Conservation (phyloP, 345 rosid species). For the Abelmoschus esculentus region DNA sequence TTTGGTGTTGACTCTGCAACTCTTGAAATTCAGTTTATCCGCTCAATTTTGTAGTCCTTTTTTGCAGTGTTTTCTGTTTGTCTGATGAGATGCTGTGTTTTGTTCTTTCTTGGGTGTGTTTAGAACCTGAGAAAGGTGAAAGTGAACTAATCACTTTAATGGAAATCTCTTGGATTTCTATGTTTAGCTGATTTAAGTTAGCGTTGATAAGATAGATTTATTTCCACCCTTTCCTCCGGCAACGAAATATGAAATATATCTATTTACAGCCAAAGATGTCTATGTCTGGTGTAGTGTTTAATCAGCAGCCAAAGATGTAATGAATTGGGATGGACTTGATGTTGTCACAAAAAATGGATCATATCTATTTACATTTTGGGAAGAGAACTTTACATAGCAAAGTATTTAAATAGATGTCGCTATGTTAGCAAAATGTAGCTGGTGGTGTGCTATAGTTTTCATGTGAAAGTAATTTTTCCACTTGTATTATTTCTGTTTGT, state of each 20-base stretch:
- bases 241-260: neutral
- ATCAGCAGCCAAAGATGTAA: too few relatives aligned
- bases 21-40: neutral
- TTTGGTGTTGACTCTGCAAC: neutral
- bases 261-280: too few relatives aligned
- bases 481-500: neutral
- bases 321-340: neutral
- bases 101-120: neutral
- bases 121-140: neutral
- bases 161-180: neutral
- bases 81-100: neutral
- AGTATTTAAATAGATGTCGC: neutral
- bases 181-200: neutral
- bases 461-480: neutral
- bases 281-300: too few relatives aligned
- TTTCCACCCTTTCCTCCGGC: neutral
- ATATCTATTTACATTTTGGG: too few relatives aligned
- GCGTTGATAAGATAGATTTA: neutral
- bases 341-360: too few relatives aligned
- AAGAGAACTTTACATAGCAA: neutral
- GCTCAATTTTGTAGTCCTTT: neutral
- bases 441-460: neutral
- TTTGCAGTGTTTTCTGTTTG: neutral
- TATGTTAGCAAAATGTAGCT: neutral
- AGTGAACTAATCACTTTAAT: neutral